phyloP scores from a whole-genome alignment of 2,329 filamentous ascomycete species.

The Fusarium napiforme region DNA sequence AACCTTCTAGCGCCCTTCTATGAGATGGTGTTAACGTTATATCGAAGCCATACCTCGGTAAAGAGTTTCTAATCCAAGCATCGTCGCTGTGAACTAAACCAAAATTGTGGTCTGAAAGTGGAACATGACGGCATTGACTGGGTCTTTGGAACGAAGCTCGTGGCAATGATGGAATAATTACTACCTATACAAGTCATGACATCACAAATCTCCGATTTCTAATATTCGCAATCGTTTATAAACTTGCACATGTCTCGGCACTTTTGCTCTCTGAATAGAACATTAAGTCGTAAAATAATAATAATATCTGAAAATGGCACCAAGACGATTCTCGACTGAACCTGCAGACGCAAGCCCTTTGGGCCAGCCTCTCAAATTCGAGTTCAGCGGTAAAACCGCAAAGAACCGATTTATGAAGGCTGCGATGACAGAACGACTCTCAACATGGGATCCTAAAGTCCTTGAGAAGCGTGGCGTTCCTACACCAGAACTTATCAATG shows the following conservation, averaged over 20 bases:
- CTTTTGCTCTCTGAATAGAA: accelerated
- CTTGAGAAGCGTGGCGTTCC: slow-evolving; percentile 59
- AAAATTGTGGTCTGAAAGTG: slow-evolving; percentile 8
- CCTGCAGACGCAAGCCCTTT: slow-evolving; percentile 42
- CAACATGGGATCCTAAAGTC: slow-evolving; percentile 67
- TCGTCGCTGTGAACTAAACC: background rate
- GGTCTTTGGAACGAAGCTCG: background rate
- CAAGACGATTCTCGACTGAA: slow-evolving; percentile 11
- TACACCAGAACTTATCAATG: slow-evolving; percentile 56
- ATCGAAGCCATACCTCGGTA: background rate
- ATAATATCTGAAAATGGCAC: slow-evolving; percentile 4
- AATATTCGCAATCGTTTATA: background rate
- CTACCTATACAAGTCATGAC: slow-evolving; percentile 5
- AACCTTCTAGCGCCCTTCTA: background rate
- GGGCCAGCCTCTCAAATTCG: slow-evolving; percentile 59
- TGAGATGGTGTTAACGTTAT: background rate
- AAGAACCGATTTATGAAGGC: slow-evolving; percentile 75
- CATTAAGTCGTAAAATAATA: background rate
- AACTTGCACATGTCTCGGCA: background rate
- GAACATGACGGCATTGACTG: slow-evolving; percentile 25
- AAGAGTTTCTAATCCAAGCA: background rate
- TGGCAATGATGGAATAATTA: background rate
- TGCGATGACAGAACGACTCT: slow-evolving; percentile 73
- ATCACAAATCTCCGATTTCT: slow-evolving; percentile 8
- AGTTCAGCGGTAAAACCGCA: slow-evolving; percentile 64